phyloP scores from a whole-genome alignment of 768 basidiomycete species.

The Boletellus emodensis region DNA sequence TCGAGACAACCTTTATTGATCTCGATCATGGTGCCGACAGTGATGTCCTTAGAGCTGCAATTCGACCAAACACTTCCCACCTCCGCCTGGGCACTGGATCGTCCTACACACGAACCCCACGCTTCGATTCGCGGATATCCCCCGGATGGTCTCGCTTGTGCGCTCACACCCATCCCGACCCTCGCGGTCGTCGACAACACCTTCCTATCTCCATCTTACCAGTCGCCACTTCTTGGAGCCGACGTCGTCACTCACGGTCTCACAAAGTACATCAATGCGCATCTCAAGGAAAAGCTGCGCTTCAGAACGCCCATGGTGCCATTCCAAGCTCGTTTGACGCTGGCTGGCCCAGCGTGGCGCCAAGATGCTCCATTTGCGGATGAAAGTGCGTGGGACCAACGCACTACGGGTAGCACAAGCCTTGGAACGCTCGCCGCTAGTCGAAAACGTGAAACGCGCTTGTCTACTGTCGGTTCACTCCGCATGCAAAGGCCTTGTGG shows the following conservation, averaged over 20 bases:
- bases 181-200: conserved; percentile 92
- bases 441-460: conserved; percentile 72
- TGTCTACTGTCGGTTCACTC: conserved; percentile 59
- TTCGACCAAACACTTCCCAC: conserved; percentile 54
- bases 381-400: conserved; percentile 82
- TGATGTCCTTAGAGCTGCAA: conserved; percentile 56
- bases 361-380: conserved; percentile 87
- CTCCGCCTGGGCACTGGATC: background rate
- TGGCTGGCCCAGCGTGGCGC: conserved; percentile 89
- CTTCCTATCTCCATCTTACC: conserved; percentile 89
- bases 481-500: conserved; percentile 67
- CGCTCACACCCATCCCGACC: conserved; percentile 55
- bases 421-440: conserved; percentile 50
- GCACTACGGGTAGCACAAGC: conserved; percentile 71
- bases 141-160: conserved; percentile 62
- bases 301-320: conserved; percentile 93
- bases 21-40: conserved; percentile 71
- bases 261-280: conserved; percentile 85
- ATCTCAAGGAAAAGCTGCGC: conserved; percentile 53
- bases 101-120: conserved; percentile 88
- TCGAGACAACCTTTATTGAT: conserved; percentile 78
- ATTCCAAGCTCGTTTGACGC: too few species aligned
- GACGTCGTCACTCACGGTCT: conserved; percentile 83
- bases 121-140: conserved; percentile 79
- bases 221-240: conserved; percentile 78